Evolutionary conservation across 2,329 filamentous ascomycete species (phyloP), one percentile per base, ranked within the genome.

Genomic region (Claviceps digitariae): DNA sequence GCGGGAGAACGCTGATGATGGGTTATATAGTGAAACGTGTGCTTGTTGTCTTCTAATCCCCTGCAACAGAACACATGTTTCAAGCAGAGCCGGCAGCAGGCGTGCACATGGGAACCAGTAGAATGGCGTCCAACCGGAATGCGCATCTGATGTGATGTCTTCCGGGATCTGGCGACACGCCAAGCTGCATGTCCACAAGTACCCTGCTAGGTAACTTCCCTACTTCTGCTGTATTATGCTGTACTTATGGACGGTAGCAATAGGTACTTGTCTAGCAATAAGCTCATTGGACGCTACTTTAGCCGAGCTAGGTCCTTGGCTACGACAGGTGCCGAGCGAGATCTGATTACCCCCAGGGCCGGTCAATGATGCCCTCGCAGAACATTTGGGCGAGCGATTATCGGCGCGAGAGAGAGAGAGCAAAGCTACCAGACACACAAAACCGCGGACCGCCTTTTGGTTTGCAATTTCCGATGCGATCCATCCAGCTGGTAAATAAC

Each of bases 281-380:
- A 54, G 53, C 55, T 55, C 49, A 53, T 46, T 41, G 15, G 50
- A 41, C 46, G 53, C 40, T 52, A 49, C 25, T 29, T 34, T 34
- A 17, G 34, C 38, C 23, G 36, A 27, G 48, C 43, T 46, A 48
- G 52, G 41, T 23, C 38, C 38, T 48, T n/a, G n/a, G n/a, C n/a
- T 52, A 23, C 55, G 43, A 45, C n/a, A 50, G 48, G 17, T 51
- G 49, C 23, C 55, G 31, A 38, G 34, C 41, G 48, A 50, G 53
- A 55, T 55, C 51, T 54, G 52, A 57, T 58, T 58, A 57, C 55
- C 58, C 53, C 49, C 8, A 51, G 45, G 51, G 52, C 54, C 51
- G 17, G 46, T 45, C 15, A 6, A 46, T 9, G 2, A 21, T 46
- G 15, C 4, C 8, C n/a, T 29, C 27, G 27, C 27, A 29, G 27